Evolutionary conservation across 2,329 filamentous ascomycete species (phyloP), one percentile per base, ranked within the genome.

Genomic region (Chrysosporium keratinophilum): DNA sequence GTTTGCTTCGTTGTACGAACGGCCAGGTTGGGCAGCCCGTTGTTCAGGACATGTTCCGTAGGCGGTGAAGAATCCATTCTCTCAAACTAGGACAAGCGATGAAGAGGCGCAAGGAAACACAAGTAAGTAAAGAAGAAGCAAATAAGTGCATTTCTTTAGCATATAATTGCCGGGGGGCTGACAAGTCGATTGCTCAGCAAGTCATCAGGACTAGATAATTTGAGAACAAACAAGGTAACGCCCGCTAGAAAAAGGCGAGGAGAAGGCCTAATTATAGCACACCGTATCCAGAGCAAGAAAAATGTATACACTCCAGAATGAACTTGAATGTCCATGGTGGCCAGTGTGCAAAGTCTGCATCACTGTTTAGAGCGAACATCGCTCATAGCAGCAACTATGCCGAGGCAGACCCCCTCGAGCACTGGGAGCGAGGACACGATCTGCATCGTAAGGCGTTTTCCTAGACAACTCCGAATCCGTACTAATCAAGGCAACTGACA

Each of bases 21-120:
- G 37, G 23, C 43, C 17, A 40, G 19, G 42, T 52, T 23, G 42
- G 50, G 50, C 50, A 52, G 40, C 50, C 34, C 50, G n/a, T 43
- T 52, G 34, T 37, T 35, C 28, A 28, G 40, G 20, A 35, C 20
- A 35, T 43, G 2, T 15, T 7, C 7, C 23, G 3, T 3, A 31
- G 31, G 40, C 31, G 40, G 49, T 51, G 49, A 51, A 7, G 23
- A 44, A 11, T 44, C 19, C 20, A 44, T 20, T 43, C 10, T 33
- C 43, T 53, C 41, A 9, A 35, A 40, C 31, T 33, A 19, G 41
- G 11, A 19, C 20, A 31, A 47, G 35, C 35, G n/a, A 39, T 53
- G 42, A 11, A 41, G 40, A 46, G 23, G 31, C 17, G 34, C 43
- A 54, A 28, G 41, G 44, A 48, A n/a, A 43, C 40, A 54, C 37